phyloP scores from a whole-genome alignment of 2,329 filamentous ascomycete genomes.

The Exserohilum turcica region DNA sequence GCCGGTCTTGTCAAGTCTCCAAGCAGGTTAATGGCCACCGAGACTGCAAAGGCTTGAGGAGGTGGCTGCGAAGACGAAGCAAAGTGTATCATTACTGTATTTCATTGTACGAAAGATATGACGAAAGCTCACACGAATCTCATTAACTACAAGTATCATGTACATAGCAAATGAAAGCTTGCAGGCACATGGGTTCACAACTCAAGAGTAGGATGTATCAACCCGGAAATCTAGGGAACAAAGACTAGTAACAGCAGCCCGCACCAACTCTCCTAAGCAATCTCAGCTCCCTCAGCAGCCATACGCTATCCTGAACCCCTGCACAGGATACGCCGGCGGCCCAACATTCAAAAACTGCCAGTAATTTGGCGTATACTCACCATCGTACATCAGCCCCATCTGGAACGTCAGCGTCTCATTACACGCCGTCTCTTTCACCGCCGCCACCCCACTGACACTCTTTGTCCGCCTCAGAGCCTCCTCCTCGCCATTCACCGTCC shows the following conservation, averaged over 20 bases:
- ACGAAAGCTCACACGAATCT: neutral
- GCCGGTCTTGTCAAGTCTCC: conserved; percentile 31
- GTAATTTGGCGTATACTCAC: conserved; percentile 28
- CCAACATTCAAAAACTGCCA: conserved; percentile 34
- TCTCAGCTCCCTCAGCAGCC: conserved; percentile 27
- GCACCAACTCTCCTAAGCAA: neutral
- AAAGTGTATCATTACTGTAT: conserved; percentile 8
- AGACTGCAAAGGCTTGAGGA: conserved; percentile 16
- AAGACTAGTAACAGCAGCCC: neutral
- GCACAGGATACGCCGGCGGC: conserved; percentile 30
- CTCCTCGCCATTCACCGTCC: conserved; percentile 29
- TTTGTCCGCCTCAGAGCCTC: conserved; percentile 21
- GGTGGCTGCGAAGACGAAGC: neutral
- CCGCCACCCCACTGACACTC: conserved; percentile 22
- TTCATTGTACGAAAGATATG: conserved; percentile 4
- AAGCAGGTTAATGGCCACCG: conserved; percentile 30
- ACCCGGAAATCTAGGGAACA: neutral
- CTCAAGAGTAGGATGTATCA: neutral
- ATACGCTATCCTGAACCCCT: conserved; percentile 35
- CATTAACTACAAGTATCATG: neutral
- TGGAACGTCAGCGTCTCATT: conserved; percentile 38
- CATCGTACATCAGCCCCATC: conserved; percentile 35
- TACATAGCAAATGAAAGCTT: neutral
- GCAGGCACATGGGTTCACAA: neutral
- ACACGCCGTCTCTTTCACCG: conserved; percentile 25